Evolutionary conservation across 208 protist species (phyloP).

Genomic region (Acanthamoeba triangularis): DNA sequence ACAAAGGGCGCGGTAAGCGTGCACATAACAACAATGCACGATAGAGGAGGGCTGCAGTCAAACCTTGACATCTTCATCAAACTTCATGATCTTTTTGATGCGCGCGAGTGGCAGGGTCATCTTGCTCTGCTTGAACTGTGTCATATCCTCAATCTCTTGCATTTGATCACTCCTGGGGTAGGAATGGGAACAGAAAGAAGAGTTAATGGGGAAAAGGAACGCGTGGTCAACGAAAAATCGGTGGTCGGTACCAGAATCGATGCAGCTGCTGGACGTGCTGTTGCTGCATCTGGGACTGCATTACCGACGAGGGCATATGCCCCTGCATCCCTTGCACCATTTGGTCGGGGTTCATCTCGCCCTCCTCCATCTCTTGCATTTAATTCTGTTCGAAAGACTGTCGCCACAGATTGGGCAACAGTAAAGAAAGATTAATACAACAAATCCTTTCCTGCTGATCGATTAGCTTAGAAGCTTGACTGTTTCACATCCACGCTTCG

Average conservation of each 20-base stretch:
- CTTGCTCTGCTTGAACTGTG: slow-evolving; percentile 57
- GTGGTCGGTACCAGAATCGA: slow-evolving; percentile 33
- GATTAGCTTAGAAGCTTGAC: neutral
- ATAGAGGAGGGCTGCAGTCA: neutral
- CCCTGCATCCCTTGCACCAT: slow-evolving; percentile 44
- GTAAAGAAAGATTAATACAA: neutral
- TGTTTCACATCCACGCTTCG: neutral
- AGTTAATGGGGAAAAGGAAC: neutral
- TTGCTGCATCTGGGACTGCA: slow-evolving; percentile 61
- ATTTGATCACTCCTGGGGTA: neutral
- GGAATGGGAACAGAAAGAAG: neutral
- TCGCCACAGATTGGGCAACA: neutral
- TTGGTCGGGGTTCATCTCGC: slow-evolving; percentile 13
- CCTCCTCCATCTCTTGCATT: slow-evolving; percentile 5
- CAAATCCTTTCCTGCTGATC: neutral
- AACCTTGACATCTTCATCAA: slow-evolving; percentile 87
- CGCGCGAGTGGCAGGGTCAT: slow-evolving; percentile 85
- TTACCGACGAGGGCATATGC: neutral
- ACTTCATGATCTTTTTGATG: slow-evolving; percentile 93
- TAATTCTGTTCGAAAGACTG: neutral
- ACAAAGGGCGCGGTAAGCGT: neutral
- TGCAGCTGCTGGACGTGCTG: slow-evolving; percentile 39
- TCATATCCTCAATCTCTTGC: slow-evolving; percentile 69
- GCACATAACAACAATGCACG: neutral
- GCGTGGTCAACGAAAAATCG: neutral